Evolutionary conservation across 2,329 filamentous ascomycete species (phyloP).

Genomic region (Neofusicoccum kwambonambiense): DNA sequence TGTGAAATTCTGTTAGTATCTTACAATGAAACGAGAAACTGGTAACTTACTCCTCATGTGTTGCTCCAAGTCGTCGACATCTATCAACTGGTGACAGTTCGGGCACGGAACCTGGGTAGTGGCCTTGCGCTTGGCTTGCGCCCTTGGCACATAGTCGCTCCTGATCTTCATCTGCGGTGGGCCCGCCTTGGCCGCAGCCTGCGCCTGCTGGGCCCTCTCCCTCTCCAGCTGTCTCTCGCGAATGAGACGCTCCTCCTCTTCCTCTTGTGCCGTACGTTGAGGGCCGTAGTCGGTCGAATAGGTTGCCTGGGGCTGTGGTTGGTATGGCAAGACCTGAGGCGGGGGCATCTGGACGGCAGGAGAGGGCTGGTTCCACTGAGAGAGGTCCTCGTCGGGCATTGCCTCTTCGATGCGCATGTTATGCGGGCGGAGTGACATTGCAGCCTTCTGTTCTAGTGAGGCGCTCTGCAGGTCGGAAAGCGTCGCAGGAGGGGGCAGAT

Average conservation of each 20-base stretch:
- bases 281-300: slow-evolving; percentile 31
- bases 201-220: slow-evolving; percentile 70
- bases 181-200: slow-evolving; percentile 71
- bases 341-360: slow-evolving; percentile 36
- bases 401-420: slow-evolving; percentile 91
- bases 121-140: slow-evolving; percentile 67
- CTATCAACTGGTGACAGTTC: slow-evolving; percentile 89
- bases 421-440: slow-evolving; percentile 74
- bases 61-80: slow-evolving; percentile 80
- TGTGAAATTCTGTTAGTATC: slow-evolving; percentile 39
- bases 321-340: slow-evolving; percentile 25
- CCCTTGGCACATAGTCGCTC: slow-evolving; percentile 86
- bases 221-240: slow-evolving; percentile 46
- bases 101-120: slow-evolving; percentile 76
- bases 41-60: slow-evolving; percentile 75
- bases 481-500: slow-evolving; percentile 84
- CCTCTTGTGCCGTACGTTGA: slow-evolving; percentile 36
- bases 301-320: slow-evolving; percentile 29
- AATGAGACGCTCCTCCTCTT: slow-evolving; percentile 38
- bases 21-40: not conserved
- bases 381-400: slow-evolving; percentile 60
- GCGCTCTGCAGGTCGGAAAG: slow-evolving; percentile 91
- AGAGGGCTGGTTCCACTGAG: slow-evolving; percentile 11
- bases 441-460: slow-evolving; percentile 91
- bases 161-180: slow-evolving; percentile 81